phyloP scores from a whole-genome alignment of 805 yeast species.

The Saturnispora halmiae region DNA sequence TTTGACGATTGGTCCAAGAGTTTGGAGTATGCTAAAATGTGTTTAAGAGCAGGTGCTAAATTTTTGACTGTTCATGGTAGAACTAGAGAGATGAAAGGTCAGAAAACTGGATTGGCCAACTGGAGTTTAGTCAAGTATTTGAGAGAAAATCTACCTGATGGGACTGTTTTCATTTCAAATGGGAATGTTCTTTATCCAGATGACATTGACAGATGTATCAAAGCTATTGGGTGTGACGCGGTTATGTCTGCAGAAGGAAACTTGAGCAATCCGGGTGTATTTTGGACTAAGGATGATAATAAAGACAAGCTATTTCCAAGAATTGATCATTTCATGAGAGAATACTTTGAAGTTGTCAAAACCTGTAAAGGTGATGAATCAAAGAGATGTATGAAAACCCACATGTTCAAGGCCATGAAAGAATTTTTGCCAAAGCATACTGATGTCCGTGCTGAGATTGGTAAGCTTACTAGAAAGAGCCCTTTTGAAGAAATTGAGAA shows the following conservation, averaged over 20 bases:
- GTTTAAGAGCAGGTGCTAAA: constrained; percentile 89
- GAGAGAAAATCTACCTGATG: constrained; percentile 66
- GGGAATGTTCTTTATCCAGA: constrained; percentile 91
- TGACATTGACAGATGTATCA: constrained; percentile 64
- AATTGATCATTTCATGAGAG: constrained; percentile 73
- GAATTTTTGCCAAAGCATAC: constrained; percentile 72
- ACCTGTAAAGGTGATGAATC: constrained; percentile 60
- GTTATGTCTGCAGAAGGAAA: constrained; percentile 98
- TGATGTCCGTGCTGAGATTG: constrained; percentile 68
- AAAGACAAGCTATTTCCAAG: constrained; percentile 68
- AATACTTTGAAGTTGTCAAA: constrained; percentile 78
- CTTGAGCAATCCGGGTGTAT: constrained; percentile 86
- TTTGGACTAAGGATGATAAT: constrained; percentile 46
- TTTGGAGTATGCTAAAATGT: constrained; percentile 79
- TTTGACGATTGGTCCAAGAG: constrained; percentile 79
- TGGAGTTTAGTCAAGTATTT: constrained; percentile 73
- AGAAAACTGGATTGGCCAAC: constrained; percentile 89
- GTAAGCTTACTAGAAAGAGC: constrained; percentile 34
- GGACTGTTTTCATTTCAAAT: constrained; percentile 85
- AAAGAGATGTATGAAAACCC: constrained; percentile 79
- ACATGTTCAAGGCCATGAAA: constrained; percentile 76
- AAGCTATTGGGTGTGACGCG: constrained; percentile 65
- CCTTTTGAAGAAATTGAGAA: constrained; percentile 38
- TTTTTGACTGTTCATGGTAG: constrained; percentile 92
- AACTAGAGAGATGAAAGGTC: constrained; percentile 96